Conservation (phyloP, 306 rosid species). For the Sicyos edulis region DNA sequence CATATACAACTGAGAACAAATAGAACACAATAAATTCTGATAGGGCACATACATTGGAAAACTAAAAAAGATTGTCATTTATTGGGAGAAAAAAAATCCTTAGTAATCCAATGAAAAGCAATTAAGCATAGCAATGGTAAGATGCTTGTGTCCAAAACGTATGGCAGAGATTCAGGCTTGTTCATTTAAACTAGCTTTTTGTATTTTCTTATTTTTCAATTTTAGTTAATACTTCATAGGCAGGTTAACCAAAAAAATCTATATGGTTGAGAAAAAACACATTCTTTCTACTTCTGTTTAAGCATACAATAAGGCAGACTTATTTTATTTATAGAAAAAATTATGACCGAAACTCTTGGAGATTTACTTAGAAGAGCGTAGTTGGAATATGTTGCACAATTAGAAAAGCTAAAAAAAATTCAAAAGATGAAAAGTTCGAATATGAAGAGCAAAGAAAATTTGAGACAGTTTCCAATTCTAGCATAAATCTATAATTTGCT, state of each 20-base stretch:
- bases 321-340: background rate
- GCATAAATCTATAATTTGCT: background rate
- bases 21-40: constrained; percentile 2
- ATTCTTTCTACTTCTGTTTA: background rate
- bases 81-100: background rate
- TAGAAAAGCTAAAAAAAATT: background rate
- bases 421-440: background rate
- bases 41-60: constrained; percentile 4
- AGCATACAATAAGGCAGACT: background rate
- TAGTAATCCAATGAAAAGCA: background rate
- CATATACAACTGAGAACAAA: constrained; percentile 48
- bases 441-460: background rate
- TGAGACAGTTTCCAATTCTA: background rate
- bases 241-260: background rate
- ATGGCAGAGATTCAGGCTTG: background rate
- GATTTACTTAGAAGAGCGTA: background rate
- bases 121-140: background rate
- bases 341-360: background rate
- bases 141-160: constrained; percentile 6
- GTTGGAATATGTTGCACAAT: background rate
- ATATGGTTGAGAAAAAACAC: background rate
- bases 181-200: background rate
- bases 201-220: background rate
- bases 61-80: background rate
- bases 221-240: background rate